Conservation (phyloP, 345 rosid species). For the Excoecaria agallocha region DNA sequence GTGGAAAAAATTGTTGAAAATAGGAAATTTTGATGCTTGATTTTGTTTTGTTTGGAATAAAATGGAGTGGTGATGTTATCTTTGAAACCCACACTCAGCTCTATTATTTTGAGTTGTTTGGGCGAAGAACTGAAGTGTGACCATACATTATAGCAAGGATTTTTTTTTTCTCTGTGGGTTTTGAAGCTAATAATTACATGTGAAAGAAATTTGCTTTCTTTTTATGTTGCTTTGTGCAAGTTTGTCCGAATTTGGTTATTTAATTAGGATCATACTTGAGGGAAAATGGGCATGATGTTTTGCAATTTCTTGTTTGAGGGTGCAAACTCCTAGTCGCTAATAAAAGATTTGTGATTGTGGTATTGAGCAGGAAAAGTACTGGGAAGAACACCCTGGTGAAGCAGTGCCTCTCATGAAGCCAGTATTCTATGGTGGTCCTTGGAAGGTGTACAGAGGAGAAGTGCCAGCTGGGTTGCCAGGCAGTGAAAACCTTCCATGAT, state of each 20-base stretch:
- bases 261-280: not conserved
- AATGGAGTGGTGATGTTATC: not conserved
- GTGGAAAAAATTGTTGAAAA: not conserved
- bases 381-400: conserved; percentile 93
- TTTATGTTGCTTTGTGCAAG: not conserved
- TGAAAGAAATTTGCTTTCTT: too few relatives aligned
- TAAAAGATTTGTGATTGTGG: conserved; percentile 16
- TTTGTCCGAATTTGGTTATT: not conserved
- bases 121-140: too few relatives aligned
- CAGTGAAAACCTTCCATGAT: not conserved
- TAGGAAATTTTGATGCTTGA: not conserved
- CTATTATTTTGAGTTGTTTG: too few relatives aligned
- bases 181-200: too few relatives aligned
- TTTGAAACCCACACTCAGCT: too few relatives aligned
- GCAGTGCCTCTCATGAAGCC: conserved; percentile 82
- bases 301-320: not conserved
- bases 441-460: conserved; percentile 76
- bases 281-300: not conserved
- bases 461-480: conserved; percentile 10
- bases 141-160: too few relatives aligned
- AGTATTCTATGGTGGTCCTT: conserved; percentile 68
- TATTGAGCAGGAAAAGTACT: conserved; percentile 70
- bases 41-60: not conserved
- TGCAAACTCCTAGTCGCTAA: conserved; percentile 7
- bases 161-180: too few relatives aligned